Evolutionary conservation across 345 rosid genomes (phyloP).

Genomic region (Lepidium aucheri): DNA sequence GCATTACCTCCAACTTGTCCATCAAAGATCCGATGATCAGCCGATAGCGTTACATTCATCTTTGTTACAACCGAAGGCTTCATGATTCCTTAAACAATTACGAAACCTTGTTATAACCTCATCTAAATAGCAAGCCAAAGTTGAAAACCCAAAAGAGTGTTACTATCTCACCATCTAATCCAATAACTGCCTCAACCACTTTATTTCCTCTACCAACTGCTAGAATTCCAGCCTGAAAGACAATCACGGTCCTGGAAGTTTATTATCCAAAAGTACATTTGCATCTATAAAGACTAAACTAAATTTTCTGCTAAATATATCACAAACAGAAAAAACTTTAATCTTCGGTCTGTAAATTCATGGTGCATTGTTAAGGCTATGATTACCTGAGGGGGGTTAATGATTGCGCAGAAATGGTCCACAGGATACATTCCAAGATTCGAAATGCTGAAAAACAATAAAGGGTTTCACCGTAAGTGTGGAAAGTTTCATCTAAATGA

Average conservation of each 20-base stretch:
- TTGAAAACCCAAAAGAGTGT: background rate
- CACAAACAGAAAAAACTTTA: background rate
- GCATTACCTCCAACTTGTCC: slow-evolving; percentile 84
- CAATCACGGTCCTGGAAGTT: background rate
- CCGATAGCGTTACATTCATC: slow-evolving; percentile 81
- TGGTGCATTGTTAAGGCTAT: slow-evolving; percentile 2
- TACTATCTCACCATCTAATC: slow-evolving; percentile 58
- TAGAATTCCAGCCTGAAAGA: slow-evolving; percentile 83
- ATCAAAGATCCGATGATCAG: slow-evolving; percentile 91
- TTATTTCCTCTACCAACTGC: slow-evolving; percentile 92
- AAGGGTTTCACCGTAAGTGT: background rate
- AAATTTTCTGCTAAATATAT: background rate
- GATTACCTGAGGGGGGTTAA: slow-evolving; percentile 93
- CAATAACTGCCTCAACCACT: slow-evolving; percentile 64
- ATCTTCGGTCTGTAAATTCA: background rate
- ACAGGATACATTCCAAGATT: slow-evolving; percentile 99
- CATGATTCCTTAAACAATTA: slow-evolving; percentile 52
- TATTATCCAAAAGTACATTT: background rate
- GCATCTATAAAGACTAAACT: background rate
- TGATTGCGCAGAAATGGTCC: slow-evolving; percentile 86
- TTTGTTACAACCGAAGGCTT: slow-evolving; percentile 61
- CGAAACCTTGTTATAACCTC: background rate
- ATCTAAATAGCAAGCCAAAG: background rate
- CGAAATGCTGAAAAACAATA: slow-evolving; percentile 66
- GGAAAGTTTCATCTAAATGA: background rate